Conservation (phyloP, 345 rosid species). For the Hibiscus tridactylites region DNA sequence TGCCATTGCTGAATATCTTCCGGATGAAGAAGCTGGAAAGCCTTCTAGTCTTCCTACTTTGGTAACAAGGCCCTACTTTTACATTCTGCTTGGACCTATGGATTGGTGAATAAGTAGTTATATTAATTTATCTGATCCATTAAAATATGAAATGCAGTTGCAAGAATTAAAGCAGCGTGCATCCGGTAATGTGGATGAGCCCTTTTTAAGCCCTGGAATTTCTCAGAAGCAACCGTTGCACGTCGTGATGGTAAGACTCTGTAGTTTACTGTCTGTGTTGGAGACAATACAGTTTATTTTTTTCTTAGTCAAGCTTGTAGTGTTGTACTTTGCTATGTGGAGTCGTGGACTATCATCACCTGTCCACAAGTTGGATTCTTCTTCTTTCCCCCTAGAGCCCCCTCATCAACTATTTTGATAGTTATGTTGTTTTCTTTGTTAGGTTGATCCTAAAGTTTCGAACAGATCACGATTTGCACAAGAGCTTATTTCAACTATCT, state of each 20-base stretch:
- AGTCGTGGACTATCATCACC: background rate
- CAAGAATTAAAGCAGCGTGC: conserved; percentile 93
- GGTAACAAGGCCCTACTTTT: conserved; percentile 32
- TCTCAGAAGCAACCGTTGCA: conserved; percentile 96
- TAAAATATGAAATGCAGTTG: conserved; percentile 43
- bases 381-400: background rate
- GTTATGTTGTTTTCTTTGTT: conserved; percentile 13
- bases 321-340: no score
- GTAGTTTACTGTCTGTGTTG: conserved; percentile 62
- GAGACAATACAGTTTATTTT: no score
- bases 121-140: conserved; percentile 9
- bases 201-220: conserved; percentile 71
- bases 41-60: conserved; percentile 77
- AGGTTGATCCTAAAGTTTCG: conserved; percentile 88
- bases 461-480: conserved; percentile 79
- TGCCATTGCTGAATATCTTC: conserved; percentile 85
- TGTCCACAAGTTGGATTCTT: background rate
- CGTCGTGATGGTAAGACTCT: conserved; percentile 70
- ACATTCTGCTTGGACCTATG: background rate
- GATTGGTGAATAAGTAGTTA: background rate
- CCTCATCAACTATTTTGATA: background rate
- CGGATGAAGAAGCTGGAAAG: conserved; percentile 77
- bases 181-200: conserved; percentile 59
- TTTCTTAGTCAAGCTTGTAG: no score
- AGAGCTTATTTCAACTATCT: conserved; percentile 86